phyloP scores from a whole-genome alignment of 2,329 filamentous ascomycete species.

The Zymoseptoria tritici region DNA sequence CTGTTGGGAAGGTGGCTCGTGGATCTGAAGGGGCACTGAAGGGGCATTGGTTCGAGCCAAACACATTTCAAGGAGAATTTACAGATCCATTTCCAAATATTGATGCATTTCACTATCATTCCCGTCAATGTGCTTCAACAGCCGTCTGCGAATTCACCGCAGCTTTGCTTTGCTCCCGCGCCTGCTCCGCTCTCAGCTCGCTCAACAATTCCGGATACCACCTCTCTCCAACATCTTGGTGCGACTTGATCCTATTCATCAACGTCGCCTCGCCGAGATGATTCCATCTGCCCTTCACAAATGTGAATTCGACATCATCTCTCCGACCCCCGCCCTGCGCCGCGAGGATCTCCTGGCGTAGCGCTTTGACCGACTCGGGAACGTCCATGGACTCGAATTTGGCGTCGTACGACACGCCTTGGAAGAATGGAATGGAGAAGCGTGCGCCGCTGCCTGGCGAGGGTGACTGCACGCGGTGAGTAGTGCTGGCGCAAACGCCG shows the following conservation, averaged over 20 bases:
- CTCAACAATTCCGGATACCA: slow-evolving; percentile 49
- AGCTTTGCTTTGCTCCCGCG: slow-evolving; percentile 1
- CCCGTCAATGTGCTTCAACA: neutral
- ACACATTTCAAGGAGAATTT: too few relatives aligned
- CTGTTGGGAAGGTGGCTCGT: too few relatives aligned
- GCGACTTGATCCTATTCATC: slow-evolving; percentile 76
- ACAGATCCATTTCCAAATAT: too few relatives aligned
- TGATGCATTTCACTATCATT: too few relatives aligned
- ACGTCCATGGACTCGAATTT: slow-evolving; percentile 70
- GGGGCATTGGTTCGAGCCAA: too few relatives aligned
- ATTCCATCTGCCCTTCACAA: slow-evolving; percentile 59
- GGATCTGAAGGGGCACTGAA: too few relatives aligned
- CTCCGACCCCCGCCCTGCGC: slow-evolving; percentile 46
- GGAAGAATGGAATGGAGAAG: slow-evolving; percentile 81
- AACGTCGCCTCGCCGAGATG: slow-evolving; percentile 75
- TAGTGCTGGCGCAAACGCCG: slow-evolving; percentile 74
- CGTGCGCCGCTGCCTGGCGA: slow-evolving; percentile 60
- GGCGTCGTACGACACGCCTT: slow-evolving; percentile 72
- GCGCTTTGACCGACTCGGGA: slow-evolving; percentile 55
- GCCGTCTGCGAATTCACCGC: neutral
- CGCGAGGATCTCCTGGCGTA: slow-evolving; percentile 53
- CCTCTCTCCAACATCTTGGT: slow-evolving; percentile 76
- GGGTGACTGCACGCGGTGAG: slow-evolving; percentile 74
- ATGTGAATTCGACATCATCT: slow-evolving; percentile 83
- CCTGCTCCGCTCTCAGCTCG: slow-evolving; percentile 37